Base-by-base conservation (phyloP, 805 yeast genomes). In the Wickerhamiella shivajii region DNA sequence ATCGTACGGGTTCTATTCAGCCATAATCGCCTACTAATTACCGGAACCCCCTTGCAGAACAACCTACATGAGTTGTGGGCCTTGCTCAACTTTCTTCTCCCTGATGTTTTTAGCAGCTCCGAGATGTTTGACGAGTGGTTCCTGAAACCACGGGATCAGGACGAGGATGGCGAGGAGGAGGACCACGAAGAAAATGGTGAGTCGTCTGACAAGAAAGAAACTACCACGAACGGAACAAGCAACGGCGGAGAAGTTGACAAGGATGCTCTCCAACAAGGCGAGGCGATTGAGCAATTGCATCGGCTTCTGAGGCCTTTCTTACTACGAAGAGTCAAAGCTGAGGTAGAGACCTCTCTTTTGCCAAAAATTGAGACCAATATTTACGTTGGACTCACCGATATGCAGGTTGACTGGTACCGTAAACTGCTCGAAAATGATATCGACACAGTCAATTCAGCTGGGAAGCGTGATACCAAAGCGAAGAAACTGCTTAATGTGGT, bases 51-150 rank as follows among this genome's bases (percentile, higher is more conserved):
- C 0, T 59, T 87, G 34, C 98, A 87, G 48, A 87, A 87, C 52
- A 90, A 90, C 44, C 60, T 87, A 29, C 98, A 90, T 55, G 98
- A 90, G 55, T 64, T 87, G 31, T 87, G 98, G 98, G 95, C 97
- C 0, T 61, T 87, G 31, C 59, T 87, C 37, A 90, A 87, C 52
- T 87, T 87, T 54, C 56, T 87, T 24, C 60, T 87, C 8, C 97
- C 98, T 0, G 97, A 90, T 59, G 93, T 87, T 3, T 90, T 87
- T 57, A 83, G 93, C 13, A 96, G 85, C 49, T 71, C 93, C 2
- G 84, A 76, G 19, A 73, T 77, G 1, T 87, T 90, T 52, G 94
- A 87, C 52, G 83, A 78, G 46, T 83, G 95, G 94, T 87, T 87
- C 55, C 28, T n/a, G n/a, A n/a, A 34, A 38, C 1, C 39, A 34